Conservation (phyloP, 257 asterid species). For the Solanum clarkiae region DNA sequence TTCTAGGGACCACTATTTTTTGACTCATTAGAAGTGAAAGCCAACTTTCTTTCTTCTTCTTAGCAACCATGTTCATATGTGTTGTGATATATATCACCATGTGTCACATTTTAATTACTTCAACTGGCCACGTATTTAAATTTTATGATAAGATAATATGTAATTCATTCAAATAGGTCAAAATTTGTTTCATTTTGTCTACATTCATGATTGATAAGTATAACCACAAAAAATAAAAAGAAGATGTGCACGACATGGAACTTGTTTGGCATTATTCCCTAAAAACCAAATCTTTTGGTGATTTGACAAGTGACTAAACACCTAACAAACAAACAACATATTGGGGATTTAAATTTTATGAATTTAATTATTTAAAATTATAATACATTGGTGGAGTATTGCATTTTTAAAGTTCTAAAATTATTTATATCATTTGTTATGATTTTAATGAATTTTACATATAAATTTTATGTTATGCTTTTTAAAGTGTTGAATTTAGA, state of each 20-base stretch:
- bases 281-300: not conserved
- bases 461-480: not conserved
- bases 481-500: too few relatives aligned
- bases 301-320: not conserved
- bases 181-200: not conserved
- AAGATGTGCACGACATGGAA: not conserved
- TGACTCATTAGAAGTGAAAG: not conserved
- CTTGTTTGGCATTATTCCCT: not conserved
- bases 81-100: not conserved
- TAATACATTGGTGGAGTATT: not conserved
- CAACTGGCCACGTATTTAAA: not conserved
- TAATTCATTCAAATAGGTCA: not conserved
- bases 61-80: not conserved
- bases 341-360: not conserved
- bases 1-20: not conserved
- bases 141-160: not conserved
- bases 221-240: not conserved
- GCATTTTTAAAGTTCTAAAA: not conserved
- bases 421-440: not conserved
- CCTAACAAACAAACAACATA: not conserved
- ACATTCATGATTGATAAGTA: not conserved
- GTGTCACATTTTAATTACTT: not conserved
- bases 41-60: not conserved
- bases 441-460: not conserved
- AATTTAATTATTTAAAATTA: not conserved